A percentile compares a stretch with the other conserved stretches of the same genome.
Conservation (phyloP, 1,284 basidiomycete genomes). For the Apiotrichum siamense region DNA sequence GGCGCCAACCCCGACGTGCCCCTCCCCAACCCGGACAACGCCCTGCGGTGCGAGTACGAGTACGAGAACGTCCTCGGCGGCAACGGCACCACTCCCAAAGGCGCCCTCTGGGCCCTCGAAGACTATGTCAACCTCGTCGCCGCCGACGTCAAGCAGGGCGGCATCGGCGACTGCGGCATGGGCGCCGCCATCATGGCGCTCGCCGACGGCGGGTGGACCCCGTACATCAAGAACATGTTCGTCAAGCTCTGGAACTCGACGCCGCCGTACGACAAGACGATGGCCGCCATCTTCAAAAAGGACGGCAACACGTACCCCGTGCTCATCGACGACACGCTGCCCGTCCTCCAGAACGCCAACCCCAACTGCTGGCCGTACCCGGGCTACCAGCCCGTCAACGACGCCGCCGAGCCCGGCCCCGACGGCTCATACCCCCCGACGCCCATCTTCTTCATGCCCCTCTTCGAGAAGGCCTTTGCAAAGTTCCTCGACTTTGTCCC, state of each 20-base stretch:
- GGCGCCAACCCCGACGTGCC: neutral
- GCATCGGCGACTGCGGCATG: conserved; percentile 23
- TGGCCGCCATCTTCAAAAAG: conserved; percentile 10
- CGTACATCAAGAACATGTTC: conserved; percentile 11
- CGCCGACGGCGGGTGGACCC: conserved; percentile 12
- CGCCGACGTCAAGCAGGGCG: conserved; percentile 17
- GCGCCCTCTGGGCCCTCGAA: conserved; percentile 21
- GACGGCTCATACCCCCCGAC: conserved; percentile 12
- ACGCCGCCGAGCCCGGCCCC: conserved; percentile 11
- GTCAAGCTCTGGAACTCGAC: neutral
- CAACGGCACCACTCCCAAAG: conserved; percentile 7
- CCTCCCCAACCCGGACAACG: neutral
- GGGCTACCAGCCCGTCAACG: conserved; percentile 17
- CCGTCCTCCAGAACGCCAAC: conserved; percentile 8
- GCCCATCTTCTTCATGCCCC: conserved; percentile 20
- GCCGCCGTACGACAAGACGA: neutral
- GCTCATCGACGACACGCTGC: conserved; percentile 21
- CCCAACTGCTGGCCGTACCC: conserved; percentile 15
- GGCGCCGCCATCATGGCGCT: conserved; percentile 17
- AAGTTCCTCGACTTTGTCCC: conserved; percentile 18
- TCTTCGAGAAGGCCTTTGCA: conserved; percentile 22
- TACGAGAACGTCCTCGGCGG: conserved; percentile 21
- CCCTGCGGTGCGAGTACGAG: conserved; percentile 6
- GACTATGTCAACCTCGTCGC: conserved; percentile 21
- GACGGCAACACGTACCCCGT: conserved; percentile 9